phyloP scores from a whole-genome alignment of 306 rosid genomes.

The Arachis hypogaea region DNA sequence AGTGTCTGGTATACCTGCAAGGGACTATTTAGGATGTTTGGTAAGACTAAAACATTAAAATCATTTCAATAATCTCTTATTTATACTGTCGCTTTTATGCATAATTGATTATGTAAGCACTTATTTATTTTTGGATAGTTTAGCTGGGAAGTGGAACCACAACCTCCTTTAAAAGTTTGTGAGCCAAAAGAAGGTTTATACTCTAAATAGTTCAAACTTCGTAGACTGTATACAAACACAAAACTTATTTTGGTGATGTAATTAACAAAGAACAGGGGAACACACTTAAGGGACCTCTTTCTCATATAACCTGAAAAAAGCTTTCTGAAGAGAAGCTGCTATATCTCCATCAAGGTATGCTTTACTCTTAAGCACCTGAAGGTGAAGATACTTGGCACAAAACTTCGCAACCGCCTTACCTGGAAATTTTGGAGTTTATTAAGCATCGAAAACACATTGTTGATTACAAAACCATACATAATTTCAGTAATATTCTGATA shows the following conservation, averaged over 20 bases:
- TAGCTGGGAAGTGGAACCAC: no score
- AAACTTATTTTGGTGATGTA: slow-evolving; percentile 1
- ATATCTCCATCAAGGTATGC: slow-evolving; percentile 73
- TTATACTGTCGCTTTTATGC: no score
- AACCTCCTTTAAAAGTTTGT: background rate
- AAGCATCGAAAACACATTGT: background rate
- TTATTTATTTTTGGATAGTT: no score
- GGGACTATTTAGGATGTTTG: background rate
- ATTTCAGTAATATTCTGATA: background rate
- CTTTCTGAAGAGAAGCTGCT: slow-evolving; percentile 76
- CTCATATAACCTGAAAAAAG: slow-evolving; percentile 78
- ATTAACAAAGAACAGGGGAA: slow-evolving; percentile 30
- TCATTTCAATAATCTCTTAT: no score
- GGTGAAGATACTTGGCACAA: slow-evolving; percentile 95
- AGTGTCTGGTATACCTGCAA: background rate
- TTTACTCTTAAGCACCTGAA: slow-evolving; percentile 77
- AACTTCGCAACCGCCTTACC: slow-evolving; percentile 98
- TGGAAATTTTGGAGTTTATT: slow-evolving; percentile 45
- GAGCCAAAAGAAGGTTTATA: slow-evolving; percentile 10
- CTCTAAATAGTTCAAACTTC: background rate
- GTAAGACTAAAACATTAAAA: no score
- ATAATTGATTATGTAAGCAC: no score
- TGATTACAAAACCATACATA: background rate
- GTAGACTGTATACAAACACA: background rate
- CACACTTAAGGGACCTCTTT: slow-evolving; percentile 23